These are phyloP conservation scores for Remersonia thermophila DNA, from an alignment of 2,329 filamentous ascomycete genomes.

Conservation along the genomic window DNA sequence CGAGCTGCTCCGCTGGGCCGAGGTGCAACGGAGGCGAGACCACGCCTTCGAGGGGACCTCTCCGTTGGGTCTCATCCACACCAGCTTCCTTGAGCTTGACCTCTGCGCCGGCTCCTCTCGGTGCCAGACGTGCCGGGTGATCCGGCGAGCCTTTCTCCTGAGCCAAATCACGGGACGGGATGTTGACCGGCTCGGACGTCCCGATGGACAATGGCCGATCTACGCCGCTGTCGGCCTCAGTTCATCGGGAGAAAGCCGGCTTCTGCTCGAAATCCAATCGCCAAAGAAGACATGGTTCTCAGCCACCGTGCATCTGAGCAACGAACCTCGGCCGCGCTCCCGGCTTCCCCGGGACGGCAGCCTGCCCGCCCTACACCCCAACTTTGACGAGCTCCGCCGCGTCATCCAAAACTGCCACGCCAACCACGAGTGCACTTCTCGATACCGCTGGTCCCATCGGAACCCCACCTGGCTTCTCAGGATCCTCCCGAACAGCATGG, in stretches of 20 bases:
- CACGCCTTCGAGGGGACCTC: conserved; percentile 11
- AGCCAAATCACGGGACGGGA: conserved; percentile 15
- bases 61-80: conserved; percentile 10
- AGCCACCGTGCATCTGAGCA: conserved; percentile 10
- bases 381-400: conserved; percentile 11
- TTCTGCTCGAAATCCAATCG: conserved; percentile 10
- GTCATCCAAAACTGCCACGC: conserved; percentile 15
- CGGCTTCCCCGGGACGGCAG: conserved; percentile 2
- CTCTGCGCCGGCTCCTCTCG: conserved; percentile 9
- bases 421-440: conserved; percentile 17
- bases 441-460: conserved; percentile 16
- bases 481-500: conserved; percentile 9
- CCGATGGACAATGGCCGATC: conserved; percentile 13
- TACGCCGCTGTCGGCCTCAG: conserved; percentile 9
- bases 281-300: conserved; percentile 7
- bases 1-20: conserved; percentile 16
- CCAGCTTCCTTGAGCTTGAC: conserved; percentile 15
- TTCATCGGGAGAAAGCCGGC: conserved; percentile 6
- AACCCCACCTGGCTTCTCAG: conserved; percentile 19
- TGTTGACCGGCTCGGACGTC: conserved; percentile 8
- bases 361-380: conserved; percentile 6
- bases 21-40: conserved; percentile 13
- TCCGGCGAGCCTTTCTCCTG: conserved; percentile 15
- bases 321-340: background rate
- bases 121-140: conserved; percentile 15